phyloP scores from a whole-genome alignment of 306 rosid species.

The Dryas alaskensis region DNA sequence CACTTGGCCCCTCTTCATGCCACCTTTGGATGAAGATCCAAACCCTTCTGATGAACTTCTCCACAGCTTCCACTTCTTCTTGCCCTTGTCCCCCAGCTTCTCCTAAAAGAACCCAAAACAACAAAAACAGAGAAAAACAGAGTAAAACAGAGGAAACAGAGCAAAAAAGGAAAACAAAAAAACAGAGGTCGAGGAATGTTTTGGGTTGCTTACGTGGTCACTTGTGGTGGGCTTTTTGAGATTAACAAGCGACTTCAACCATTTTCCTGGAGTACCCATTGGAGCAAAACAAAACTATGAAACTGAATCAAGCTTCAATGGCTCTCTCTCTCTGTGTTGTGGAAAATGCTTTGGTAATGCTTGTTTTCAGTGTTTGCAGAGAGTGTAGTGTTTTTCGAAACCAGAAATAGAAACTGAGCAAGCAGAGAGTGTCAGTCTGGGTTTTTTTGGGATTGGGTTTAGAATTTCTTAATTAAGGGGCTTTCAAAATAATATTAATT shows the following conservation, averaged over 20 bases:
- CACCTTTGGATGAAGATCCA: conserved; percentile 35
- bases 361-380: not conserved
- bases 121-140: conserved; percentile 5
- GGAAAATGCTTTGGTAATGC: not conserved
- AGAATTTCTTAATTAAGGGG: conserved; percentile 1
- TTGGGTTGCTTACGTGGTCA: conserved; percentile 42
- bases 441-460: conserved; percentile 10
- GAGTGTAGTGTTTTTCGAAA: not conserved
- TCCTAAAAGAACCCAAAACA: conserved; percentile 31
- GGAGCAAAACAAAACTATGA: conserved; percentile 22
- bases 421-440: not conserved
- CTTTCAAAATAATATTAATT: not conserved
- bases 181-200: not conserved
- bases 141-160: not conserved
- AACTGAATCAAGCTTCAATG: conserved; percentile 37
- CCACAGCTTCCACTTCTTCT: conserved; percentile 89
- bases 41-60: conserved; percentile 61
- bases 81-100: conserved; percentile 51
- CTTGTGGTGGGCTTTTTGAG: conserved; percentile 42
- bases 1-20: conserved; percentile 34
- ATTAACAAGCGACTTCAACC: conserved; percentile 71
- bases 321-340: conserved; percentile 16
- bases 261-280: conserved; percentile 82
- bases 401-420: not conserved
- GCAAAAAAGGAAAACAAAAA: not conserved